A percentile compares a stretch with the other conserved stretches of the same genome.
Conservation (phyloP, 306 rosid genomes). For the Ochetophila trinervis region DNA sequence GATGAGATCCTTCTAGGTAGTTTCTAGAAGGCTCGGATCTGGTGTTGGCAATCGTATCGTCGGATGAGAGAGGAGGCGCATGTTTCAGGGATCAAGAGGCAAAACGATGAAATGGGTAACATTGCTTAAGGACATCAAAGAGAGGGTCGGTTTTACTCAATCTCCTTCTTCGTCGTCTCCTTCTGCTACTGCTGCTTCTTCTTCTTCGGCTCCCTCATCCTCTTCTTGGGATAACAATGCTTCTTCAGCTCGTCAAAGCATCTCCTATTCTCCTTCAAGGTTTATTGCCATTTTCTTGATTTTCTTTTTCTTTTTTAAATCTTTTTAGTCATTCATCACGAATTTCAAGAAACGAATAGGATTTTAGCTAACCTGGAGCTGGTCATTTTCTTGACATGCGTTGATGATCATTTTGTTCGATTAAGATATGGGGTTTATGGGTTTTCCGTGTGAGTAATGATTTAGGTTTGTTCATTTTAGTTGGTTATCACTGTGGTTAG, state of each 20-base stretch:
- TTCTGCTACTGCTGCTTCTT: conserved; percentile 34
- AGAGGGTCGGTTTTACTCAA: conserved; percentile 94
- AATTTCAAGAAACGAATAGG: conserved; percentile 9
- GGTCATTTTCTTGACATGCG: conserved; percentile 27
- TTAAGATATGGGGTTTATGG: conserved; percentile 16
- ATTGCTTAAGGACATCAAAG: conserved; percentile 98
- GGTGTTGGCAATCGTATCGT: conserved; percentile 32
- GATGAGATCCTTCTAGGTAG: conserved; percentile 40
- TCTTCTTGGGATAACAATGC: conserved; percentile 45
- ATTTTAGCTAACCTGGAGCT: conserved; percentile 13
- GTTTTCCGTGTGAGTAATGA: conserved; percentile 15
- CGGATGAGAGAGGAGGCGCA: conserved; percentile 66
- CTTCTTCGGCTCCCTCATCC: conserved; percentile 29
- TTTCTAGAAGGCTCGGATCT: conserved; percentile 61
- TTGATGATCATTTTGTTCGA: conserved; percentile 20
- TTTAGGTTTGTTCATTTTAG: not conserved
- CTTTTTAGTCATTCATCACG: conserved; percentile 10
- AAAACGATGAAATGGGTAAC: conserved; percentile 96
- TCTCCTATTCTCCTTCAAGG: conserved; percentile 69
- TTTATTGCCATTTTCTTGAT: conserved; percentile 3
- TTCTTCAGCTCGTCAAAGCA: conserved; percentile 49
- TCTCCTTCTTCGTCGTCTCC: conserved; percentile 42
- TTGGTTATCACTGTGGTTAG: not conserved
- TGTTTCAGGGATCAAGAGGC: conserved; percentile 57
- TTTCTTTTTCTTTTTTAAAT: not conserved